Percentiles rank a stretch among this genome's conserved stretches.
These are phyloP conservation scores for Bruguiera parviflora DNA, from an alignment of 345 rosid genomes.

Conservation along the genomic window DNA sequence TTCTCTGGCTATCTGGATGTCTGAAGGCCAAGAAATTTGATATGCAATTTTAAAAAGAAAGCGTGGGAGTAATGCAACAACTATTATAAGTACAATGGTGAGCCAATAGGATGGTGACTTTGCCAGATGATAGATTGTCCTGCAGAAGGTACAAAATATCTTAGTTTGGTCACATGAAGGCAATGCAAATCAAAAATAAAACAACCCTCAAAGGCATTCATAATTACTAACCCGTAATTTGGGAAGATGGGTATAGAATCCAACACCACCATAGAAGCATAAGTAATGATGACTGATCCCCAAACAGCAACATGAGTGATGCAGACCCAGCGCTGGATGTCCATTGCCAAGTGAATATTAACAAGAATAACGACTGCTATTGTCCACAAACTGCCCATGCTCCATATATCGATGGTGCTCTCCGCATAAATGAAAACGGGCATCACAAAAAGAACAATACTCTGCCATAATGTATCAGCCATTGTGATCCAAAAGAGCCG, in stretches of 20 bases:
- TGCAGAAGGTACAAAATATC: slow-evolving; percentile 27
- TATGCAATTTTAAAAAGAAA: slow-evolving; percentile 55
- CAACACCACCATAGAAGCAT: slow-evolving; percentile 56
- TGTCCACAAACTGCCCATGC: slow-evolving; percentile 81
- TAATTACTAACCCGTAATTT: slow-evolving; percentile 58
- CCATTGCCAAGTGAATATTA: slow-evolving; percentile 76
- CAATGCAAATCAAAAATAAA: neutral
- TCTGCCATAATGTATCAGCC: slow-evolving; percentile 75
- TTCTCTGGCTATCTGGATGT: slow-evolving; percentile 73
- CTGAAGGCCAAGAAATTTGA: slow-evolving; percentile 68
- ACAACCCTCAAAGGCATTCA: neutral
- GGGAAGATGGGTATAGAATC: slow-evolving; percentile 72
- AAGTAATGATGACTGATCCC: slow-evolving; percentile 65
- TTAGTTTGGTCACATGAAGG: neutral
- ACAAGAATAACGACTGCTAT: slow-evolving; percentile 70
- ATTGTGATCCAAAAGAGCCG: slow-evolving; percentile 70
- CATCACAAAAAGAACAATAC: slow-evolving; percentile 59
- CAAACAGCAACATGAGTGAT: slow-evolving; percentile 65
- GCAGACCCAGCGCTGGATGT: slow-evolving; percentile 57
- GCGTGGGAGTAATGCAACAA: slow-evolving; percentile 63
- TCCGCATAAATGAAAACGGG: slow-evolving; percentile 49
- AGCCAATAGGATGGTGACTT: slow-evolving; percentile 69
- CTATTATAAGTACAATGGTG: slow-evolving; percentile 51
- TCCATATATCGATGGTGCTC: slow-evolving; percentile 72
- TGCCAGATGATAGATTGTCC: slow-evolving; percentile 65